Percentiles rank a stretch among this genome's conserved stretches.
These are phyloP conservation scores for Debaryomyces hansenii DNA, from an alignment of 805 yeast genomes.

Conservation along the genomic window DNA sequence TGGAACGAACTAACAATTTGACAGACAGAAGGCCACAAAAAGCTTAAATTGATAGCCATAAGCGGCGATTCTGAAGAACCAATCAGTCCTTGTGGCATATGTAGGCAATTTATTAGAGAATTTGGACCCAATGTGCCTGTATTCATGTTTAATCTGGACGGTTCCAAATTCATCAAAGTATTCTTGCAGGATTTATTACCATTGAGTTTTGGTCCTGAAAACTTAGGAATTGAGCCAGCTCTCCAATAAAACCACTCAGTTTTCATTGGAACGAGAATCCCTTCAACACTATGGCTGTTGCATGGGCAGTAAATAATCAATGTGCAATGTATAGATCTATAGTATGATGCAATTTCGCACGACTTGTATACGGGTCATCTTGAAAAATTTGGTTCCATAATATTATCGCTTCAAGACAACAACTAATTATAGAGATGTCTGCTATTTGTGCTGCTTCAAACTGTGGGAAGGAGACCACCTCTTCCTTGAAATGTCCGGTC, in stretches of 20 bases:
- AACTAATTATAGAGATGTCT: slow-evolving; percentile 8
- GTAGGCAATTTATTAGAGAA: slow-evolving; percentile 88
- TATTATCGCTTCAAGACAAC: no score
- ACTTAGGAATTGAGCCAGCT: slow-evolving; percentile 28
- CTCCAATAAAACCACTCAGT: no score
- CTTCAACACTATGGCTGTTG: no score
- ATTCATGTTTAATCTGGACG: slow-evolving; percentile 65
- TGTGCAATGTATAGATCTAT: no score
- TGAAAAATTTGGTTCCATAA: neutral
- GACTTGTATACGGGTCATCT: neutral
- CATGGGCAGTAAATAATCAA: no score
- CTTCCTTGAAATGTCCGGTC: slow-evolving; percentile 84
- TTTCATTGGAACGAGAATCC: no score
- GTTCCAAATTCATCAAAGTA: slow-evolving; percentile 41
- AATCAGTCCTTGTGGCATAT: slow-evolving; percentile 90
- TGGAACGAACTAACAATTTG: slow-evolving; percentile 12
- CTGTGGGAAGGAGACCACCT: slow-evolving; percentile 80
- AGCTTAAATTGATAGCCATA: slow-evolving; percentile 63
- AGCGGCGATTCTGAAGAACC: slow-evolving; percentile 58
- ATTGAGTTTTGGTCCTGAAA: slow-evolving; percentile 82
- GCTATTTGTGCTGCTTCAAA: slow-evolving; percentile 68
- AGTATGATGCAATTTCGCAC: neutral
- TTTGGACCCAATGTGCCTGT: slow-evolving; percentile 62
- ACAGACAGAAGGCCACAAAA: slow-evolving; percentile 38
- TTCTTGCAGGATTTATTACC: slow-evolving; percentile 72